Evolutionary conservation across 768 basidiomycete genomes (phyloP), one percentile per base, ranked within the genome.

Genomic region (Ramaria sp.): DNA sequence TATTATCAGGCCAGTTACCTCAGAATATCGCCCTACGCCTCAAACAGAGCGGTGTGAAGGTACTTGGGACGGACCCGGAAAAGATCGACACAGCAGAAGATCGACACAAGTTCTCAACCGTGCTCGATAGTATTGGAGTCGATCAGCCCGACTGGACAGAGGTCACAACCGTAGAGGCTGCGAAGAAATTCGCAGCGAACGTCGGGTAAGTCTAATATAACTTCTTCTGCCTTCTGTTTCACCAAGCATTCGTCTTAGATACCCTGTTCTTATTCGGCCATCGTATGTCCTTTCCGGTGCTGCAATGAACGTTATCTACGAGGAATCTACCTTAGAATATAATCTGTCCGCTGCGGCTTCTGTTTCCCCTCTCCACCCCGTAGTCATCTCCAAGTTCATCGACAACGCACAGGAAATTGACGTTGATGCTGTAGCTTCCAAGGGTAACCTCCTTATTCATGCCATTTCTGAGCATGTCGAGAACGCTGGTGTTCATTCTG

Each of bases 351-450:
- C 92, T 20, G 96, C 96, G 13, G 92, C 95, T 30, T 82, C 85
- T 43, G 96, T 98, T 53, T 98, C 96, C 1, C 93, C 96, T 39
- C 78, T 94, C 16, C 93, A 98, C 70, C 96, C 96, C 1, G 95
- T 97, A 61, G 96, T 99, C 65, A 84, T 99, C 69, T 92, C 95
- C 62, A 97, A 98, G 69, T 99, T 97, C 79, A 99, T 99, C 63
- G 90, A 95, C 67, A 81, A 84, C 60, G 94, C 96, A 7, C 93
- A 98, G 68, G 96, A 98, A 68, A 95, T 99, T 58, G 96, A 99
- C 59, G 82, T 98, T 43, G 96, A 99, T 64, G 96, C 94, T 39
- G 96, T 97, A 52, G 95, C 91, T 1, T 80, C 97, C 75, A 73
- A 92, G 58, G 96, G 96, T 60, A 78, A 82, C 60, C 86, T 98